Base-by-base conservation (phyloP, 805 yeast genomes). In the Wickerhamiella azyma region DNA sequence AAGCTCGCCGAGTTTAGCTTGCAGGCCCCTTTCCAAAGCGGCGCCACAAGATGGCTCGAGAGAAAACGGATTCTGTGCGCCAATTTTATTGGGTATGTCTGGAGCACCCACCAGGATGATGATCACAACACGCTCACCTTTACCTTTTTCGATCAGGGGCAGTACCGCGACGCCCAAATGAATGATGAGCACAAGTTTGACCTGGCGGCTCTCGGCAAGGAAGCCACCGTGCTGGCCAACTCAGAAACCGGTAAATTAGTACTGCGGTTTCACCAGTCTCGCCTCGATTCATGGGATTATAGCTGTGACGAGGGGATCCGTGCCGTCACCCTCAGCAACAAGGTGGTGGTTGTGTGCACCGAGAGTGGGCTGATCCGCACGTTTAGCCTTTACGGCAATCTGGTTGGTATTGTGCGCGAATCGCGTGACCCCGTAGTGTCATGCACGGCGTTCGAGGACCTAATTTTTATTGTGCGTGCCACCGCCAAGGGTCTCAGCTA, bases 101-200 rank as follows among this genome's bases (percentile, higher is more conserved):
- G 94, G 76, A 69, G 85, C 0, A 92, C 84, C 10, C 71, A 74
- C 44, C 76, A 71, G 50, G 77, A 72, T 18, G 68, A 67, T 24
- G 66, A 65, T 2, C 73, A 76, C 53, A 74, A 77, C 49, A 77
- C 88, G 35, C 69, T 89, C n/a, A 88, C 95, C 0, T 85, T 88
- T 1, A 75, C 85, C 11, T 89, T 92, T 57, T 85, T 85, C 57
- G 96, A 89, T 59, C 69, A 81, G 45, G 76, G 85, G 0, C 57
- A 71, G 10, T 81, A 79, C 57, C 75, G 78, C 48, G 95, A 85
- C 55, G 85, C 85, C 56, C 89, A 85, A 62, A 88, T 89, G 64
- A 79, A 78, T 41, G 97, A 89, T 62, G 61, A 74, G 39, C 69
- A 71, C 50, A 71, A 74, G 11, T 85, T 71, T 61, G 94, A 85